Percentiles rank a stretch among this genome's conserved stretches.
Conservation (phyloP, 805 yeast species). For the Monosporozyma unispora region DNA sequence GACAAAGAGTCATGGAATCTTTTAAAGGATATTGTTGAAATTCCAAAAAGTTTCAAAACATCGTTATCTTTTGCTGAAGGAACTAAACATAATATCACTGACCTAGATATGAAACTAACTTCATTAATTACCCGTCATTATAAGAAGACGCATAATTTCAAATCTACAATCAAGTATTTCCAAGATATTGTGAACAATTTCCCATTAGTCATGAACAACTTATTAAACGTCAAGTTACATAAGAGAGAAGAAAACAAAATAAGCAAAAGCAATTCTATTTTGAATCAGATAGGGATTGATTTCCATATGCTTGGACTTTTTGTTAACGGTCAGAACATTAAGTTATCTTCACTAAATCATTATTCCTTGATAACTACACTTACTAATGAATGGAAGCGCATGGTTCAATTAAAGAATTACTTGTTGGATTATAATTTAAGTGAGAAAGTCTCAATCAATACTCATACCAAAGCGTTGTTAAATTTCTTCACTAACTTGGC, state of each 20-base stretch:
- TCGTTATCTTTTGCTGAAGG: slow-evolving; percentile 8
- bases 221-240: slow-evolving; percentile 8
- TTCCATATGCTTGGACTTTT: slow-evolving; percentile 26
- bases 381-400: slow-evolving; percentile 12
- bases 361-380: slow-evolving; percentile 17
- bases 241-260: slow-evolving; percentile 6
- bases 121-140: slow-evolving; percentile 39
- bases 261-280: slow-evolving; percentile 10
- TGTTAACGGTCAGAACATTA: slow-evolving; percentile 27
- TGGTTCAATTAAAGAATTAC: slow-evolving; percentile 9
- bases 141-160: slow-evolving; percentile 23
- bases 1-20: slow-evolving; percentile 21
- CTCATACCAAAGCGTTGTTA: slow-evolving; percentile 13
- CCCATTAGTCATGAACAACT: slow-evolving; percentile 25
- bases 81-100: slow-evolving; percentile 19
- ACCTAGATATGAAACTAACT: slow-evolving; percentile 61
- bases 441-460: not conserved
- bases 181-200: slow-evolving; percentile 34
- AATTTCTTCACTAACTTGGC: slow-evolving; percentile 18
- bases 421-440: slow-evolving; percentile 1
- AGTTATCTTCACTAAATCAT: slow-evolving; percentile 17
- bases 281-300: slow-evolving; percentile 21
- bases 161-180: slow-evolving; percentile 29
- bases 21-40: slow-evolving; percentile 10
- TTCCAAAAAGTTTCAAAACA: slow-evolving; percentile 42